Conservation (phyloP, 2,329 filamentous ascomycete genomes). For the Colletotrichum trifolii region DNA sequence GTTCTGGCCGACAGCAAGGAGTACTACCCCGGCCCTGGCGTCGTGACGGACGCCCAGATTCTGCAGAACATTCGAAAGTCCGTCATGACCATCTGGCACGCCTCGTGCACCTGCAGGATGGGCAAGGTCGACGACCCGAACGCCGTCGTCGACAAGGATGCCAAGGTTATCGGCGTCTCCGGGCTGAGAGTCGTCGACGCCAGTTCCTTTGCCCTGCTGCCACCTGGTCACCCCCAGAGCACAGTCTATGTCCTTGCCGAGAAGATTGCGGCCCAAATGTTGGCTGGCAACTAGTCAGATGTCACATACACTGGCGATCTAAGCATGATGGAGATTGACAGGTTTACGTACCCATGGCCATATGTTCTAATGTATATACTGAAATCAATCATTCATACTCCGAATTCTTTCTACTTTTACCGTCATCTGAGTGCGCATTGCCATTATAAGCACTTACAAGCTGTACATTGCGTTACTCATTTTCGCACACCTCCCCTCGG, state of each 20-base stretch:
- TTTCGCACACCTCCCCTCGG: too few relatives aligned
- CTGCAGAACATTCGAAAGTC: neutral
- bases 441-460: too few relatives aligned
- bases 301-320: neutral
- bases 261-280: conserved; percentile 41
- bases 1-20: conserved; percentile 49
- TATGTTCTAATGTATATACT: too few relatives aligned
- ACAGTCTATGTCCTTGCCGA: conserved; percentile 41
- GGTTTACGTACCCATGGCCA: too few relatives aligned
- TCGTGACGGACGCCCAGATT: conserved; percentile 49
- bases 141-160: conserved; percentile 46
- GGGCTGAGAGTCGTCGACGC: conserved; percentile 47
- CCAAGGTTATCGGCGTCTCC: conserved; percentile 44
- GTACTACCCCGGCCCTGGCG: conserved; percentile 49
- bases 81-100: conserved; percentile 64
- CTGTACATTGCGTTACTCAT: too few relatives aligned
- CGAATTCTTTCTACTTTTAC: too few relatives aligned
- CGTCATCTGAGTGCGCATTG: too few relatives aligned
- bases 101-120: conserved; percentile 65
- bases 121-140: conserved; percentile 49
- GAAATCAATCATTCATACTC: too few relatives aligned
- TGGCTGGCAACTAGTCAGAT: conserved; percentile 46
- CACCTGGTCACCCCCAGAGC: conserved; percentile 41
- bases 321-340: too few relatives aligned
- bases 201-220: conserved; percentile 42